Percentiles rank a stretch among this genome's conserved stretches.
These are phyloP conservation scores for Metschnikowia sp. DNA, from an alignment of 805 yeast genomes.

Conservation along the genomic window DNA sequence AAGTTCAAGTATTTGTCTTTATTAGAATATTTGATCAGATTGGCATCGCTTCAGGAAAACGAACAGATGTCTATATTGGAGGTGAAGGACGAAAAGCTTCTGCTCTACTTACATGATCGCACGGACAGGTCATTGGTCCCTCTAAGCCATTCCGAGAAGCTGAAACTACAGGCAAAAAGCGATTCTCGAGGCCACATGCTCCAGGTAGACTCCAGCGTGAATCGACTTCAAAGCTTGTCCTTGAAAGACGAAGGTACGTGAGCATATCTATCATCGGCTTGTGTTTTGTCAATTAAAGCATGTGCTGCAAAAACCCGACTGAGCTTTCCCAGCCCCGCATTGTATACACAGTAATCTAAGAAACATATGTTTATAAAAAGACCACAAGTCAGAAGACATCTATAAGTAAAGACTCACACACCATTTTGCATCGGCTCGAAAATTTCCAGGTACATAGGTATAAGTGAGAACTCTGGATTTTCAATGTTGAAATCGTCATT, in stretches of 20 bases:
- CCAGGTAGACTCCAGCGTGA: constrained; percentile 31
- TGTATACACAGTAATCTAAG: no score
- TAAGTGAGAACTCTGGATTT: constrained; percentile 4
- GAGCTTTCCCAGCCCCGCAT: no score
- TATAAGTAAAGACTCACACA: neutral
- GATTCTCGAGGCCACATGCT: constrained; percentile 18
- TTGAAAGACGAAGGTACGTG: constrained; percentile 10
- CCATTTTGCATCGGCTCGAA: constrained; percentile 9
- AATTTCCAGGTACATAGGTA: constrained; percentile 16
- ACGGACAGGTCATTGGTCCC: constrained; percentile 23
- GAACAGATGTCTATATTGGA: constrained; percentile 53
- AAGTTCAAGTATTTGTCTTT: constrained; percentile 46
- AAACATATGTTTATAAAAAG: neutral
- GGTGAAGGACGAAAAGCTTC: constrained; percentile 63
- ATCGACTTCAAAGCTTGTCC: constrained; percentile 29
- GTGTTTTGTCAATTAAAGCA: neutral
- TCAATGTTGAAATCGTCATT: constrained; percentile 7
- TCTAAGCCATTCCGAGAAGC: constrained; percentile 15
- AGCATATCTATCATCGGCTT: neutral
- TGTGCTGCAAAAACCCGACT: neutral
- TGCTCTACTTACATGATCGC: constrained; percentile 61
- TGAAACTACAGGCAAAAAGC: constrained; percentile 8
- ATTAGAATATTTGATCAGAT: constrained; percentile 60
- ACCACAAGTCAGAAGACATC: neutral
- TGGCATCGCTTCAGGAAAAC: constrained; percentile 56